A percentile compares a stretch with the other conserved stretches of the same genome.
phyloP scores from a whole-genome alignment of 2,329 filamentous ascomycete species.

The Fusarium sp. region DNA sequence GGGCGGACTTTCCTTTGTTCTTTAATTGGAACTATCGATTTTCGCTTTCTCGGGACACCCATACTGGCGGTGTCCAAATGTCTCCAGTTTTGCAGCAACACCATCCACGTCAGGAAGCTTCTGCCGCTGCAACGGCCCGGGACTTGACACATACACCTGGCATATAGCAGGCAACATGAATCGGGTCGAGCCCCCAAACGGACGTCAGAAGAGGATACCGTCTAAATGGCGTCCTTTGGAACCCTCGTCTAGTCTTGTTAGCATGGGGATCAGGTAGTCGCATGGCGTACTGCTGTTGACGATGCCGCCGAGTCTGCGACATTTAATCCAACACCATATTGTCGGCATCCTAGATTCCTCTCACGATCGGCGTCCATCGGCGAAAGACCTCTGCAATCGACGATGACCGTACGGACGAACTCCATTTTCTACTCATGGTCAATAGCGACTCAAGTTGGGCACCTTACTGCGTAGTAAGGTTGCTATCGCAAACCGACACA shows the following conservation, averaged over 20 bases:
- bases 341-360: not conserved
- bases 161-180: conserved; percentile 21
- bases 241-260: conserved; percentile 10
- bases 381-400: conserved; percentile 15
- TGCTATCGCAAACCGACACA: not conserved
- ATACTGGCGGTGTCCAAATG: conserved; percentile 12
- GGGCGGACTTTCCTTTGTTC: conserved; percentile 3
- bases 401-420: conserved; percentile 9
- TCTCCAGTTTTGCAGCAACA: conserved; percentile 31
- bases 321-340: conserved; percentile 7
- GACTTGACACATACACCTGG: conserved; percentile 22
- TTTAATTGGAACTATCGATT: conserved; percentile 30
- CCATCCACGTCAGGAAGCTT: conserved; percentile 20
- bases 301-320: conserved; percentile 30
- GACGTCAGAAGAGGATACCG: conserved; percentile 20
- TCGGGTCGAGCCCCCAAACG: conserved; percentile 13
- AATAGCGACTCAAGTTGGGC: not conserved
- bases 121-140: conserved; percentile 28
- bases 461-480: not conserved
- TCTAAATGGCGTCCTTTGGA: not conserved
- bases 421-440: conserved; percentile 2
- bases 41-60: conserved; percentile 13
- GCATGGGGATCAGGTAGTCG: conserved; percentile 9
- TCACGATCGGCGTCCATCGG: conserved; percentile 29
- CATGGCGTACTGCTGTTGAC: conserved; percentile 17